Percentiles rank a stretch among this genome's conserved stretches.
phyloP scores from a whole-genome alignment of 306 rosid genomes.

The Castanea crenata region DNA sequence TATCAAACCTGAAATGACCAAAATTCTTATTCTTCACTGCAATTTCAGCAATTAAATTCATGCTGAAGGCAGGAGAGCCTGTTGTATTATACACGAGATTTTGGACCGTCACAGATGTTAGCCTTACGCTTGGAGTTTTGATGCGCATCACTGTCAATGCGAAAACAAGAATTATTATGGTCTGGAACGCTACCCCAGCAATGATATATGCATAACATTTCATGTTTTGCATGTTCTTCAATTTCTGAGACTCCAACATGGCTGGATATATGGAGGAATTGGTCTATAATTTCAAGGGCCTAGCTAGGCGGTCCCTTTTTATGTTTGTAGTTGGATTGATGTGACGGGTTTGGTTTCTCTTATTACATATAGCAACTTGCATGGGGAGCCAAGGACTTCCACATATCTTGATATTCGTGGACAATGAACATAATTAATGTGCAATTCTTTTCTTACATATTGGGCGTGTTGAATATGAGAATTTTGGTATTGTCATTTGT shows the following conservation, averaged over 20 bases:
- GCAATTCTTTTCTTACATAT: too few species aligned
- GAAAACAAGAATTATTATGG: neutral
- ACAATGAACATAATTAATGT: too few species aligned
- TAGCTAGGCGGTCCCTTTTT: too few species aligned
- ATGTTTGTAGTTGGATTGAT: too few species aligned
- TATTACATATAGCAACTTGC: too few species aligned
- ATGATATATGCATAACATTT: slow-evolving; percentile 14
- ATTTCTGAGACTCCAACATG: slow-evolving; percentile 23
- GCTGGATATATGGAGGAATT: neutral
- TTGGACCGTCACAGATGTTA: neutral
- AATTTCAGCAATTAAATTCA: slow-evolving; percentile 12
- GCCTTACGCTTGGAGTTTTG: slow-evolving; percentile 8
- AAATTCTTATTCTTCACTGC: slow-evolving; percentile 25
- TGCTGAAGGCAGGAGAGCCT: neutral
- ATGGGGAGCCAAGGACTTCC: too few species aligned
- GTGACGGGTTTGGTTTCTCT: too few species aligned
- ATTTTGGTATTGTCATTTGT: too few species aligned
- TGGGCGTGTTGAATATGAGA: too few species aligned
- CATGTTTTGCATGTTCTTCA: slow-evolving; percentile 18
- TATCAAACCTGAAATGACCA: slow-evolving; percentile 23
- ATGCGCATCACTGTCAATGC: slow-evolving; percentile 9
- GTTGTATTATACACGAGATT: neutral
- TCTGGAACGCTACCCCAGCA: slow-evolving; percentile 8
- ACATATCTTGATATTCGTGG: too few species aligned
- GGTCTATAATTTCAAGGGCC: neutral